These are phyloP conservation scores for Lentinula novae-zelandiae DNA, from an alignment of 1,284 basidiomycete genomes.

Conservation along the genomic window DNA sequence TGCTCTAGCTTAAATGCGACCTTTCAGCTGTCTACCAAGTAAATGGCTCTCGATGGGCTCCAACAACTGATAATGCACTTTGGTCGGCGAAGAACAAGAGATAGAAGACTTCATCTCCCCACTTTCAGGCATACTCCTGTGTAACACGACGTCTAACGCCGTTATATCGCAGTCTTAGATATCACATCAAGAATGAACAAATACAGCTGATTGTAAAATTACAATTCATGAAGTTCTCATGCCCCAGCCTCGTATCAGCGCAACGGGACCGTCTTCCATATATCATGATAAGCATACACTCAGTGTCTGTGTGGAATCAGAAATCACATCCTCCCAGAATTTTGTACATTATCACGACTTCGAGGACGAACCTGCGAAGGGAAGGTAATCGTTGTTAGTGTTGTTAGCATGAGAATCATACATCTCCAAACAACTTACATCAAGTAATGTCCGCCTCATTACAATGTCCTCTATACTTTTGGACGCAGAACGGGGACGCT, in stretches of 20 bases:
- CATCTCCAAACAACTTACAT: constrained; percentile 28
- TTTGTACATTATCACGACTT: constrained; percentile 13
- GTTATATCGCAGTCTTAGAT: not conserved
- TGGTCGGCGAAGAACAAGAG: not conserved
- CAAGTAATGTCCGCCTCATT: constrained; percentile 33
- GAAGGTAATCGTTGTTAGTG: constrained; percentile 8
- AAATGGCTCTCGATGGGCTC: not conserved
- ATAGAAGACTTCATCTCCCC: not conserved
- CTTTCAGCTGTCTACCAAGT: not conserved
- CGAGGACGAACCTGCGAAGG: constrained; percentile 28
- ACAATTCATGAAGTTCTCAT: not conserved
- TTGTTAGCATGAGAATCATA: not conserved
- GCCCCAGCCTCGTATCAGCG: no score
- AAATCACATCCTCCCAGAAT: not conserved
- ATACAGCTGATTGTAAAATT: not conserved
- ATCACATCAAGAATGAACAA: not conserved
- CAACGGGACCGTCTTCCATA: no score
- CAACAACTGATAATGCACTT: not conserved
- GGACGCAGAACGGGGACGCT: constrained; percentile 6
- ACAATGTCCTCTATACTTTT: constrained; percentile 24
- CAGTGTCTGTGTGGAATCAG: not conserved
- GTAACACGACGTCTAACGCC: not conserved
- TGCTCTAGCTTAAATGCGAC: not conserved
- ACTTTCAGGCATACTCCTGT: not conserved
- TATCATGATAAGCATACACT: not conserved